Conservation (phyloP, 1,284 basidiomycete genomes). For the Pseudozyma sp. region DNA sequence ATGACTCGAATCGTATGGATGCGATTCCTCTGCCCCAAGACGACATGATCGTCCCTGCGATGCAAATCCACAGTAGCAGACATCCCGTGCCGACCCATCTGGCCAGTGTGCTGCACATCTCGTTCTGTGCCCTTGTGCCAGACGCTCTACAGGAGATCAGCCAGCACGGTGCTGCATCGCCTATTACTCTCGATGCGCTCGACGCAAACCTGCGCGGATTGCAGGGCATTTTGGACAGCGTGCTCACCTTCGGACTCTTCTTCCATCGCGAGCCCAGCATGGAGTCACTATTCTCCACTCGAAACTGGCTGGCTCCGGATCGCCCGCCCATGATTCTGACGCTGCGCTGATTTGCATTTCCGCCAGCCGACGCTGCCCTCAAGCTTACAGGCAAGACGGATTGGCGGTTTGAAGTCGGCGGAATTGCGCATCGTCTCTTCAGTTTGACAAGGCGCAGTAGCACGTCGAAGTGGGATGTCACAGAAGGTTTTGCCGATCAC, state of each 20-base stretch:
- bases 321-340: conserved; percentile 27
- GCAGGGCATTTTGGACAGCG: conserved; percentile 43
- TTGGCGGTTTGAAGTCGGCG: not conserved
- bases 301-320: conserved; percentile 42
- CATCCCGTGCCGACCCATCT: conserved; percentile 44
- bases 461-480: not conserved
- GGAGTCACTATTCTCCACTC: conserved; percentile 40
- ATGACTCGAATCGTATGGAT: conserved; percentile 16
- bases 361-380: not conserved
- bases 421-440: not conserved
- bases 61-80: conserved; percentile 49
- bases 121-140: conserved; percentile 47
- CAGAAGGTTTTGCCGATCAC: not conserved
- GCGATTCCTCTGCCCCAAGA: conserved; percentile 30
- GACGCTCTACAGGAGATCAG: conserved; percentile 47
- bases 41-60: conserved; percentile 47
- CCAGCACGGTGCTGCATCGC: conserved; percentile 36
- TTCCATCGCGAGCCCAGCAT: conserved; percentile 41
- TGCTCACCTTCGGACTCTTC: conserved; percentile 40
- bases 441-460: not conserved
- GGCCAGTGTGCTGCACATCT: conserved; percentile 35
- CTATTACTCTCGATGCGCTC: conserved; percentile 36
- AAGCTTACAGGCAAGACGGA: too few relatives aligned
- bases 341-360: conserved; percentile 18
- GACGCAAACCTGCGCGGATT: conserved; percentile 34